Percentiles rank a stretch among this genome's conserved stretches.
Conservation (phyloP, 2,329 filamentous ascomycete genomes). For the Phyllosticta paracitricarpa region DNA sequence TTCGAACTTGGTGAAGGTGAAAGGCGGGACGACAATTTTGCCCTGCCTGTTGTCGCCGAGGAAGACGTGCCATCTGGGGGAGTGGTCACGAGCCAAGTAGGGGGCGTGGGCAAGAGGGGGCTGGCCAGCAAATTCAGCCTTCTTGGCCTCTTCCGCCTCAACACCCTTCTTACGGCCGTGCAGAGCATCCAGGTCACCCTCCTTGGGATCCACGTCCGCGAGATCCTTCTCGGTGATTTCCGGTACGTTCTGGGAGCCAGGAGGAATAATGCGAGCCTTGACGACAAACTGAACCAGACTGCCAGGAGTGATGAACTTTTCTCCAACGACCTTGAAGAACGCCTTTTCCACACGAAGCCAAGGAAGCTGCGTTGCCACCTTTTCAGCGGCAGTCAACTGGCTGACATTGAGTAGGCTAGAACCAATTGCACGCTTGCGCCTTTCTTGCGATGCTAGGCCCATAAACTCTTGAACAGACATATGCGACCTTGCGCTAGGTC, state of each 20-base stretch:
- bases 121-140: slow-evolving; percentile 44
- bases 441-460: slow-evolving; percentile 64
- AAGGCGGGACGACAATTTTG: slow-evolving; percentile 92
- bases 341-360: slow-evolving; percentile 77
- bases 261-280: slow-evolving; percentile 88
- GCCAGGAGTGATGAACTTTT: slow-evolving; percentile 82
- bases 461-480: slow-evolving; percentile 80
- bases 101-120: slow-evolving; percentile 85
- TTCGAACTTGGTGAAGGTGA: slow-evolving; percentile 89
- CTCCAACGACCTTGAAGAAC: slow-evolving; percentile 97
- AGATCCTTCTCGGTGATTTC: slow-evolving; percentile 68
- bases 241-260: slow-evolving; percentile 67
- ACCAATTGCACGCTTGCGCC: slow-evolving; percentile 61
- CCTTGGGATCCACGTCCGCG: slow-evolving; percentile 83
- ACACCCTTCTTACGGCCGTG: slow-evolving; percentile 54
- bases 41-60: slow-evolving; percentile 87
- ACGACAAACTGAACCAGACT: slow-evolving; percentile 90
- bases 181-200: slow-evolving; percentile 81
- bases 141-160: slow-evolving; percentile 45
- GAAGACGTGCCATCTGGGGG: slow-evolving; percentile 89
- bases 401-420: slow-evolving; percentile 60
- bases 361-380: slow-evolving; percentile 75
- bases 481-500: slow-evolving; percentile 52
- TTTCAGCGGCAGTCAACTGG: slow-evolving; percentile 66
- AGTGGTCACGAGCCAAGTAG: slow-evolving; percentile 80